Evolutionary conservation across 768 basidiomycete species (phyloP), one percentile per base, ranked within the genome.

Genomic region (Russula brevipes): DNA sequence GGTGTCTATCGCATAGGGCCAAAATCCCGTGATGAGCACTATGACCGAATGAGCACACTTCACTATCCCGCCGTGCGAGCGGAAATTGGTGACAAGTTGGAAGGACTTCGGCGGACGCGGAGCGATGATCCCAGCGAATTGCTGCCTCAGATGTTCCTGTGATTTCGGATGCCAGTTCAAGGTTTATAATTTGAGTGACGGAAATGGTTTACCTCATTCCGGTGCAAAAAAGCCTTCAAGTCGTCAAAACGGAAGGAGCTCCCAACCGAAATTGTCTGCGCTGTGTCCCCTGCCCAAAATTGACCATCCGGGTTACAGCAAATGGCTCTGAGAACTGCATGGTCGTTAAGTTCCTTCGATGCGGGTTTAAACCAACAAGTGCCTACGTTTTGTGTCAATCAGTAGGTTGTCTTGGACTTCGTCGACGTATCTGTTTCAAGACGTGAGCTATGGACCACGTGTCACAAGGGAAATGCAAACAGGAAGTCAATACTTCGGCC

Each of bases 221-320:
- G 79, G 60, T 80, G 81, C 47, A 86, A 68, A 67, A 85, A 86
- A 0, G 87, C 81, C 68, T 85, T 88, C 57, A 89, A 67, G 47
- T 88, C 88, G 59, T 86, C 75, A 68, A 89, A 90, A 19, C 83
- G 74, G 69, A 90, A 89, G 0, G 85, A 80, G 61, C 84, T 86
- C 16, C 87, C 88, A 2, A 81, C 80, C 1, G 85, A 84, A 41
- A 90, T 89, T 0, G 88, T 86, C 64, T 89, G 88, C 0, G 88
- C 87, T 0, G 88, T 89, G 68, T 89, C 88, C 0, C 88, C 88
- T 2, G 88, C 88, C 86, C 87, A 89, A 68, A 89, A 88, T n/a
- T 87, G 72, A 0, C 88, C 87, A 53, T 86, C 75, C 1, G 82
- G 80, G 69, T 88, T 87, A 14, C 72, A 69, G 65, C 86, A 88